phyloP scores from a whole-genome alignment of 768 basidiomycete genomes.

The Wakefieldia striispora region DNA sequence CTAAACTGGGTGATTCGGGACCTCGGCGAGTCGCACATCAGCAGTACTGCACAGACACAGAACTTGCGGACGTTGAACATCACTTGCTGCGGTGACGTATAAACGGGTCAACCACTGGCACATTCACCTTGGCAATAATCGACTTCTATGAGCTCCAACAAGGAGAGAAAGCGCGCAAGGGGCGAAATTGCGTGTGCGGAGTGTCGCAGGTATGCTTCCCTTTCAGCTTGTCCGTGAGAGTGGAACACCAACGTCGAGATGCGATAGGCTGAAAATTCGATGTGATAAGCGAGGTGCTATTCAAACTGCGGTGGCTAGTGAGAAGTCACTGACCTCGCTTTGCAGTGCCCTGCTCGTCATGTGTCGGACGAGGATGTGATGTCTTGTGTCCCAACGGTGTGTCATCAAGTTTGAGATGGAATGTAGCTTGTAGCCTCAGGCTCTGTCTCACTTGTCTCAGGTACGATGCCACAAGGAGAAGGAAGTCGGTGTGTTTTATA shows the following conservation, averaged over 20 bases:
- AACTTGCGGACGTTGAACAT: background rate
- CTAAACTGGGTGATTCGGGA: too few relatives aligned
- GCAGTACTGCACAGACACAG: too few relatives aligned
- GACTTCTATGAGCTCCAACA: slow-evolving; percentile 14
- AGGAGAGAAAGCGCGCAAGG: slow-evolving; percentile 22
- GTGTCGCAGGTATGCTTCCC: slow-evolving; percentile 25
- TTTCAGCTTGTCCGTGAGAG: background rate
- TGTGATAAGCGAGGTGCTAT: slow-evolving; percentile 25
- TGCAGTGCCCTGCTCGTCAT: slow-evolving; percentile 38
- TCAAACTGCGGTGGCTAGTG: background rate
- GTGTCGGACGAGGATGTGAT: slow-evolving; percentile 49
- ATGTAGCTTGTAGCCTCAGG: background rate
- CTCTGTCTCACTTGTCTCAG: slow-evolving; percentile 27
- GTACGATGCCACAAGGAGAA: slow-evolving; percentile 53
- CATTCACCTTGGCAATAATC: background rate
- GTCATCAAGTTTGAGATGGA: slow-evolving; percentile 4
- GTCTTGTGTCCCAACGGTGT: slow-evolving; percentile 50
- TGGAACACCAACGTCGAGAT: too few relatives aligned
- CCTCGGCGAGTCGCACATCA: too few relatives aligned
- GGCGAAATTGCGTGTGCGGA: slow-evolving; percentile 34
- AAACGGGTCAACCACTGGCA: background rate
- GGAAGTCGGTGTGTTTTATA: slow-evolving; percentile 44
- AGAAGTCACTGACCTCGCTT: background rate
- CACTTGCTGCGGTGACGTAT: slow-evolving; percentile 4
- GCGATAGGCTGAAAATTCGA: slow-evolving; percentile 25